phyloP scores from a whole-genome alignment of 202 grass and related monocot genomes.

The Dendrocalamus latiflorus region DNA sequence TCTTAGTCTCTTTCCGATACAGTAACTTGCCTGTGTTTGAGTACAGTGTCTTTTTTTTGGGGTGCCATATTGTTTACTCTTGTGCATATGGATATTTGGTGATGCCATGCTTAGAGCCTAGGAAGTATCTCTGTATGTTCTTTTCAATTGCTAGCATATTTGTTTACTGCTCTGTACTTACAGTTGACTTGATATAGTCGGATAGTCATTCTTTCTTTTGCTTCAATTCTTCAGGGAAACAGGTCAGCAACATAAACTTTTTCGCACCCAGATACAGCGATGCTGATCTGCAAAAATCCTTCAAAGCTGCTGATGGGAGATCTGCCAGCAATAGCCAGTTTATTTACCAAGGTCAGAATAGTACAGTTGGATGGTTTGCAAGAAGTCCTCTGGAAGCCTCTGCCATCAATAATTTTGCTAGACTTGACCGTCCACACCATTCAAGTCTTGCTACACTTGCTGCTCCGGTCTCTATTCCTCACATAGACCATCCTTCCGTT shows the following conservation, averaged over 20 bases:
- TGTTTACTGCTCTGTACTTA: background rate
- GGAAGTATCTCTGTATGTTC: background rate
- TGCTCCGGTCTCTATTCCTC: slow-evolving; percentile 37
- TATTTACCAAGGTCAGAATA: no score
- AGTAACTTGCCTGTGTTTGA: background rate
- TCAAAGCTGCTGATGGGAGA: slow-evolving; percentile 22
- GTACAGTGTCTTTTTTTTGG: background rate
- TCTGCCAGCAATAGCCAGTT: slow-evolving; percentile 25
- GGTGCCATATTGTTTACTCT: background rate
- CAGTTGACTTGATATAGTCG: background rate
- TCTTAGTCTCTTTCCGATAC: background rate
- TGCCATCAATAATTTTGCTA: slow-evolving; percentile 35
- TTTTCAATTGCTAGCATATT: slow-evolving; percentile 1
- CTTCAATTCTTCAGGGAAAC: slow-evolving; percentile 45
- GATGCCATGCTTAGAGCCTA: background rate
- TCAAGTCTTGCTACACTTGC: slow-evolving; percentile 29
- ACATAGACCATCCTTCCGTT: slow-evolving; percentile 26
- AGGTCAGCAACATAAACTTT: slow-evolving; percentile 15
- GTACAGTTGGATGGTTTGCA: slow-evolving; percentile 43
- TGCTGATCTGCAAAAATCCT: slow-evolving; percentile 4
- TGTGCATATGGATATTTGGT: background rate
- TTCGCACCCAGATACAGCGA: slow-evolving; percentile 35
- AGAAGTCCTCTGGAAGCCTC: slow-evolving; percentile 22
- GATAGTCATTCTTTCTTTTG: slow-evolving; percentile 2
- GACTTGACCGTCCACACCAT: slow-evolving; percentile 21